phyloP scores from a whole-genome alignment of 2,329 filamentous ascomycete species.

The Aspergillus sp. region DNA sequence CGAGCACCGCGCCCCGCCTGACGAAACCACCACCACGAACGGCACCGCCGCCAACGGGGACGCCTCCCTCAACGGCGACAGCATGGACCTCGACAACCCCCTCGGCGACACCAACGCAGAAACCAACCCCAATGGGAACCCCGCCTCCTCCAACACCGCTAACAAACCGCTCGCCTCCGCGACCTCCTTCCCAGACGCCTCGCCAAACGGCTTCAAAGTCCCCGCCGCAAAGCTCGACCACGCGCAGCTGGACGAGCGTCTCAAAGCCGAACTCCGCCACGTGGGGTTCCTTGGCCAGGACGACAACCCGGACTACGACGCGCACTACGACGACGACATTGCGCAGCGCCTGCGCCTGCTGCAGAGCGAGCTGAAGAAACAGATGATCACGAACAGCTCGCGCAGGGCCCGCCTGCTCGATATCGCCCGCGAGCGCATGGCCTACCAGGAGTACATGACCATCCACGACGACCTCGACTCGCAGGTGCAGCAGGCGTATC shows the following conservation, averaged over 20 bases:
- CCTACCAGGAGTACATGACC: constrained; percentile 92
- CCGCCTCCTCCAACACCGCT: constrained; percentile 10
- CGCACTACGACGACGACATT: constrained; percentile 90
- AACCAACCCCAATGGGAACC: constrained; percentile 24
- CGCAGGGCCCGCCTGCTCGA: constrained; percentile 84
- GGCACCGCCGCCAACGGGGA: constrained; percentile 54
- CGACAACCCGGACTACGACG: constrained; percentile 74
- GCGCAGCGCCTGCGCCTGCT: constrained; percentile 83
- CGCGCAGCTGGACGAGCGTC: constrained; percentile 79
- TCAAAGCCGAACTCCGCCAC: constrained; percentile 86
- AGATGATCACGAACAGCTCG: constrained; percentile 84
- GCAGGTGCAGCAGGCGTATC: constrained; percentile 90
- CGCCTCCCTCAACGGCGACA: constrained; percentile 47
- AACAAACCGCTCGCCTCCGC: constrained; percentile 61
- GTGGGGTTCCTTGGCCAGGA: constrained; percentile 80
- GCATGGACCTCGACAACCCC: constrained; percentile 48
- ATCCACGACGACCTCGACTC: constrained; percentile 95
- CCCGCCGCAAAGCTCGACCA: constrained; percentile 79
- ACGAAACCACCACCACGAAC: constrained; percentile 54
- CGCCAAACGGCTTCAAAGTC: constrained; percentile 74
- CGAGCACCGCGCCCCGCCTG: constrained; percentile 54
- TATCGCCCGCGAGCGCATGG: constrained; percentile 87
- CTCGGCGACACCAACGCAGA: constrained; percentile 31
- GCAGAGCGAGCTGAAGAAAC: constrained; percentile 76
- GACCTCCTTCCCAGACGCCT: constrained; percentile 74